Percentiles rank a stretch among this genome's conserved stretches.
Evolutionary conservation across 1,284 basidiomycete genomes (phyloP).

Genomic region (Microbotryum lychnidis-dioicae): DNA sequence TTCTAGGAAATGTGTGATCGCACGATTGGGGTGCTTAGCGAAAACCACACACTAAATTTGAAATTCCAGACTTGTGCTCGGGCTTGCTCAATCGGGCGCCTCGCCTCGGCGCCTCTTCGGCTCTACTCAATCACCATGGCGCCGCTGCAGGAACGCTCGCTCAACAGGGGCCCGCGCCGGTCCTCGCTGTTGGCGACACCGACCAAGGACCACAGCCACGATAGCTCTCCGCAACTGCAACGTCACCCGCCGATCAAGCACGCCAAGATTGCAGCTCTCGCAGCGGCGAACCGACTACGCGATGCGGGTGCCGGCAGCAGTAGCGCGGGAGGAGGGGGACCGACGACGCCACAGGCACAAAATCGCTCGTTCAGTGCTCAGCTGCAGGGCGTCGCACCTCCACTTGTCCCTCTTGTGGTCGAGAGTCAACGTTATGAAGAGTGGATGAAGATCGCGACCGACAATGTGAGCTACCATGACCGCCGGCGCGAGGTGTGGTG

Average conservation of each 20-base stretch:
- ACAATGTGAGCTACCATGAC: constrained; percentile 63
- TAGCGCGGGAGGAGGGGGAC: neutral
- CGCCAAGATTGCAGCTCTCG: constrained; percentile 19
- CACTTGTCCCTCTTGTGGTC: constrained; percentile 18
- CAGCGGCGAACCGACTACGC: constrained; percentile 15
- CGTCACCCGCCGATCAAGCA: neutral
- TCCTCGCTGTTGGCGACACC: neutral
- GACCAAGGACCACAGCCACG: constrained; percentile 4
- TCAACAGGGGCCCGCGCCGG: neutral
- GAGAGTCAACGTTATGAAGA: constrained; percentile 55
- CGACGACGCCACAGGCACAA: neutral
- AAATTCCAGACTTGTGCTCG: no score
- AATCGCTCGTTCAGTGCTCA: neutral
- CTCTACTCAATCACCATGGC: no score
- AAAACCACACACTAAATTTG: no score
- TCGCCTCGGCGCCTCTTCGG: neutral
- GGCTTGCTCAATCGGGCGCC: neutral
- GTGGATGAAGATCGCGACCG: constrained; percentile 99
- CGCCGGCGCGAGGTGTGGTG: neutral
- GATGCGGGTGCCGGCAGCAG: neutral
- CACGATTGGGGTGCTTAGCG: no score
- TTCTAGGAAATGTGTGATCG: no score
- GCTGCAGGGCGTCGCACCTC: neutral
- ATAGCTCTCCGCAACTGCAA: neutral
- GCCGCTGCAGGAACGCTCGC: no score